A percentile compares a stretch with the other conserved stretches of the same genome.
phyloP scores from a whole-genome alignment of 192 early-diverging fungal genomes.

The Coemansia javaensis region DNA sequence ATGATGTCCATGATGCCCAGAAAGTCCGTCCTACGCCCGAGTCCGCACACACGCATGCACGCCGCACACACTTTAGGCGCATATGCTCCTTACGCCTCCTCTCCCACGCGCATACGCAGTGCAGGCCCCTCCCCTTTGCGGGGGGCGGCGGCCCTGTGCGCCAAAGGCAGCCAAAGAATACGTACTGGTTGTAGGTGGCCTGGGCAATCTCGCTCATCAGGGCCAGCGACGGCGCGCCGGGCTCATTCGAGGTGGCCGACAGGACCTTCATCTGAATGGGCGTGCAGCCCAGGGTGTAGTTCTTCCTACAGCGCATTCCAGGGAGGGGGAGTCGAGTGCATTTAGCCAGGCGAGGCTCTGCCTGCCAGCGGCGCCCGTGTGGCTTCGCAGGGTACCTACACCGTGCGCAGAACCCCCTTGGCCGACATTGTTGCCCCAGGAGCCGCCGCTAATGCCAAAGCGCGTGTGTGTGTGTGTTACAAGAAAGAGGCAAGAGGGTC shows the following conservation, averaged over 20 bases:
- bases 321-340: background rate
- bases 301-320: conserved; percentile 58
- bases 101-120: no score
- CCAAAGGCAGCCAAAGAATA: conserved; percentile 4
- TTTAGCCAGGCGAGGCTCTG: background rate
- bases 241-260: conserved; percentile 74
- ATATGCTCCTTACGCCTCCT: no score
- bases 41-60: no score
- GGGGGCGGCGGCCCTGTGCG: no score
- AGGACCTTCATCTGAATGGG: conserved; percentile 91
- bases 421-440: conserved; percentile 16
- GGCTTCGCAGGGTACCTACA: conserved; percentile 17
- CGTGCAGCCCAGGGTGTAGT: conserved; percentile 86
- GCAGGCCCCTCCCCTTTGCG: no score
- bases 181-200: conserved; percentile 81
- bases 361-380: background rate
- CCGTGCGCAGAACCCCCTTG: conserved; percentile 35
- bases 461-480: no score
- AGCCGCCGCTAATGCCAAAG: conserved; percentile 1
- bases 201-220: conserved; percentile 84
- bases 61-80: conserved; percentile 16
- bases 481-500: no score
- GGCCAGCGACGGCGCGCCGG: conserved; percentile 66
- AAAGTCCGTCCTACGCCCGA: conserved; percentile 66
- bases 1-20: conserved; percentile 97